Conservation (phyloP, 2,329 filamentous ascomycete species). For the Diaporthe capsici region DNA sequence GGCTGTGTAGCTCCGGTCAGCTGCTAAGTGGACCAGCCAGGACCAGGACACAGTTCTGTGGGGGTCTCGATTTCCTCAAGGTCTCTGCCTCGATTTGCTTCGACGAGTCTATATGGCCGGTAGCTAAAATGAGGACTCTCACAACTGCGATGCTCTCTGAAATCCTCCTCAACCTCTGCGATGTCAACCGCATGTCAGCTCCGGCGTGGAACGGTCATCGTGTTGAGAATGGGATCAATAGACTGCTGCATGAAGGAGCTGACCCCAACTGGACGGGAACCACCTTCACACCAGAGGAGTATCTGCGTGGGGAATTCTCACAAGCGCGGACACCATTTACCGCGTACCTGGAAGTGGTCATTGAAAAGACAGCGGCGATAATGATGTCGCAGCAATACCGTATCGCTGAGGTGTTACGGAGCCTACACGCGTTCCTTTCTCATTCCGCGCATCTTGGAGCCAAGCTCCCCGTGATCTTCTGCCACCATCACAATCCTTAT, state of each 20-base stretch:
- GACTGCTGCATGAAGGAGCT: not conserved
- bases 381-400: not conserved
- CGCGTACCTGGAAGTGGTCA: not conserved
- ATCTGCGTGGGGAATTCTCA: too few relatives aligned
- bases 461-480: not conserved
- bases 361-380: not conserved
- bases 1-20: not conserved
- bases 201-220: not conserved
- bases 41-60: not conserved
- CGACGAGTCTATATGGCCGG: not conserved
- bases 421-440: not conserved
- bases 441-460: not conserved
- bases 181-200: fast-evolving
- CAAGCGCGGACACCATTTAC: not conserved
- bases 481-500: not conserved
- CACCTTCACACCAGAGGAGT: fast-evolving
- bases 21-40: not conserved
- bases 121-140: not conserved
- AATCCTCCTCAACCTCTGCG: not conserved
- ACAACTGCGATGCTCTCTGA: not conserved
- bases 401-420: not conserved
- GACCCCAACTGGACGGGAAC: not conserved
- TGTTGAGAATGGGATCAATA: not conserved
- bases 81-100: not conserved
- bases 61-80: not conserved